These are phyloP conservation scores for Plasmodium vivax DNA, from an alignment of 169 alveolate species.

Conservation along the genomic window DNA sequence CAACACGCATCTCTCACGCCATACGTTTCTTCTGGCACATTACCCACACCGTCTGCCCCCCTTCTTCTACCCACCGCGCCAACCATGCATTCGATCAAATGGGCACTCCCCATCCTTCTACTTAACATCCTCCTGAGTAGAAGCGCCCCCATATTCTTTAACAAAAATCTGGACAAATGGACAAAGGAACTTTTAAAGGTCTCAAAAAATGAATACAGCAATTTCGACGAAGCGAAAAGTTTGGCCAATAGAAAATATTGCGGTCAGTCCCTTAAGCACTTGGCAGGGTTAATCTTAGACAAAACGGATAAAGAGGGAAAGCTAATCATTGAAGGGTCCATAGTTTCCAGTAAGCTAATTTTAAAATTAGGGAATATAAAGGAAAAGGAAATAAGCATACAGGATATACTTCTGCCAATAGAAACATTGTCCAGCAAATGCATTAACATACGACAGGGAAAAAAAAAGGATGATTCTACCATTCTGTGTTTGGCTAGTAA, in stretches of 20 bases:
- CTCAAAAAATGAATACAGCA: conserved; percentile 47
- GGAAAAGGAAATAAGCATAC: conserved; percentile 78
- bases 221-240: conserved; percentile 27
- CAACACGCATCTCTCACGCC: neutral
- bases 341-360: conserved; percentile 35
- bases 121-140: neutral
- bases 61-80: neutral
- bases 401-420: conserved; percentile 78
- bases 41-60: neutral
- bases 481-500: conserved; percentile 59
- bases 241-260: conserved; percentile 50
- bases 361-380: conserved; percentile 59
- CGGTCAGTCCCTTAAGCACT: conserved; percentile 60
- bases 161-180: conserved; percentile 63
- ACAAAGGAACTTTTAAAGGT: conserved; percentile 46
- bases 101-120: neutral
- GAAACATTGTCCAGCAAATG: conserved; percentile 84
- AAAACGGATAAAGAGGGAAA: conserved; percentile 69
- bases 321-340: conserved; percentile 72
- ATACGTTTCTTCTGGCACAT: neutral
- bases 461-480: conserved; percentile 30
- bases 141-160: conserved; percentile 33
- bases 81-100: conserved; percentile 25
- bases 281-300: conserved; percentile 67
- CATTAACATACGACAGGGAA: conserved; percentile 77